A percentile compares a stretch with the other conserved stretches of the same genome.
phyloP scores from a whole-genome alignment of 192 early-diverging fungal genomes.

The Lobosporangium transversale region DNA sequence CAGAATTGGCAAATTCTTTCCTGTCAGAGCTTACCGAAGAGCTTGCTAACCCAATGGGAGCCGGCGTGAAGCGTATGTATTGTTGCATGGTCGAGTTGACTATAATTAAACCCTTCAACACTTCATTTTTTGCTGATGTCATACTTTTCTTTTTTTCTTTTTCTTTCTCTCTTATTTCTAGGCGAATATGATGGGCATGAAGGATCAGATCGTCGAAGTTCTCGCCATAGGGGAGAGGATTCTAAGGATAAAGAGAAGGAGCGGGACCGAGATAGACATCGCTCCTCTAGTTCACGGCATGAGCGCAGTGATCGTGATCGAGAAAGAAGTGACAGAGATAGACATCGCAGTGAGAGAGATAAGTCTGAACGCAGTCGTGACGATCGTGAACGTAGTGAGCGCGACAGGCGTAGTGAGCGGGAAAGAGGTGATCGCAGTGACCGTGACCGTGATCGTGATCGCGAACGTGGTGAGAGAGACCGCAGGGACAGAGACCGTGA shows the following conservation, averaged over 20 bases:
- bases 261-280: slow-evolving; percentile 59
- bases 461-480: slow-evolving; percentile 35
- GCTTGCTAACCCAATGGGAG: slow-evolving; percentile 19
- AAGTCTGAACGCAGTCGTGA: slow-evolving; percentile 55
- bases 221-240: slow-evolving; percentile 50
- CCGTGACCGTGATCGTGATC: slow-evolving; percentile 35
- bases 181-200: slow-evolving; percentile 37
- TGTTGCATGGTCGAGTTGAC: not conserved
- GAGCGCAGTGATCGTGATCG: slow-evolving; percentile 52
- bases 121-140: no score
- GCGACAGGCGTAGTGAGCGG: slow-evolving; percentile 49
- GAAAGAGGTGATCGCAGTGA: slow-evolving; percentile 52
- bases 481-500: slow-evolving; percentile 53
- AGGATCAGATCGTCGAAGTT: slow-evolving; percentile 45
- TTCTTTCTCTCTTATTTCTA: not conserved
- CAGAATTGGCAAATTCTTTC: slow-evolving; percentile 47
- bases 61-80: slow-evolving; percentile 28
- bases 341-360: slow-evolving; percentile 44
- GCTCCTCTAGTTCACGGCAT: slow-evolving; percentile 56
- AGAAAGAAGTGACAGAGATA: slow-evolving; percentile 42
- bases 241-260: slow-evolving; percentile 61
- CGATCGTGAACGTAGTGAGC: slow-evolving; percentile 46
- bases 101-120: not conserved
- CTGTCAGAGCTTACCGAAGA: slow-evolving; percentile 39
- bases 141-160: not conserved